Evolutionary conservation across 108 stramenopile species (phyloP).

Genomic region (Licmophora abbreviata): DNA sequence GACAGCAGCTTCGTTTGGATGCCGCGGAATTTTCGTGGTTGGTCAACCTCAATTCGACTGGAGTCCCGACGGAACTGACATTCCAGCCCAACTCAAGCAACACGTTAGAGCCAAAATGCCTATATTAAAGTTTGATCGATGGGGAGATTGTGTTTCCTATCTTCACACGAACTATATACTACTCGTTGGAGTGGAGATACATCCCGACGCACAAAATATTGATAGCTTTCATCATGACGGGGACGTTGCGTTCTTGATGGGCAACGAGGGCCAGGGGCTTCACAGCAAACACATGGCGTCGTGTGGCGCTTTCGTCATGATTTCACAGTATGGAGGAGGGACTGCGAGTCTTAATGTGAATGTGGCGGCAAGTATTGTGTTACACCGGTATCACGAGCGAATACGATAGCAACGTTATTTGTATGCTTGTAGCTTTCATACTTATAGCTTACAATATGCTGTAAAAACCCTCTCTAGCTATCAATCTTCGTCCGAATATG

Average conservation of each 20-base stretch:
- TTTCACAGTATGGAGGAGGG: conserved; percentile 78
- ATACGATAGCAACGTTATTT: too few species aligned
- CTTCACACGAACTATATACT: conserved; percentile 24
- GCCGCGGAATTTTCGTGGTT: conserved; percentile 45
- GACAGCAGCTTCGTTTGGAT: conserved; percentile 63
- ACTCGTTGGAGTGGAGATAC: conserved; percentile 76
- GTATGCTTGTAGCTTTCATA: too few species aligned
- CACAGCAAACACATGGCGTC: conserved; percentile 54
- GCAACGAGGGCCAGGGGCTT: conserved; percentile 81
- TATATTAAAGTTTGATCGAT: conserved; percentile 50
- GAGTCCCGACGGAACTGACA: conserved; percentile 9
- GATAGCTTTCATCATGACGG: conserved; percentile 30
- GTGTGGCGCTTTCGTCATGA: conserved; percentile 61
- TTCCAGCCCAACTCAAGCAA: conserved; percentile 3
- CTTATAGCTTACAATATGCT: too few species aligned
- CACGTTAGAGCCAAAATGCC: conserved; percentile 1
- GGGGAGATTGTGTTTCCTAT: conserved; percentile 55
- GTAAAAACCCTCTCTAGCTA: too few species aligned
- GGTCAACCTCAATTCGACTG: conserved; percentile 59
- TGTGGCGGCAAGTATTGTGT: conserved; percentile 59
- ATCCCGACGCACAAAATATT: conserved; percentile 28
- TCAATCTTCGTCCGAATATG: too few species aligned
- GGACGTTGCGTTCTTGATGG: conserved; percentile 68
- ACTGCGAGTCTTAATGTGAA: conserved; percentile 86
- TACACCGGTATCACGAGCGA: conserved; percentile 43